A percentile compares a stretch with the other conserved stretches of the same genome.
Evolutionary conservation across 306 rosid species (phyloP).

Genomic region (Begonia peltatifolia): DNA sequence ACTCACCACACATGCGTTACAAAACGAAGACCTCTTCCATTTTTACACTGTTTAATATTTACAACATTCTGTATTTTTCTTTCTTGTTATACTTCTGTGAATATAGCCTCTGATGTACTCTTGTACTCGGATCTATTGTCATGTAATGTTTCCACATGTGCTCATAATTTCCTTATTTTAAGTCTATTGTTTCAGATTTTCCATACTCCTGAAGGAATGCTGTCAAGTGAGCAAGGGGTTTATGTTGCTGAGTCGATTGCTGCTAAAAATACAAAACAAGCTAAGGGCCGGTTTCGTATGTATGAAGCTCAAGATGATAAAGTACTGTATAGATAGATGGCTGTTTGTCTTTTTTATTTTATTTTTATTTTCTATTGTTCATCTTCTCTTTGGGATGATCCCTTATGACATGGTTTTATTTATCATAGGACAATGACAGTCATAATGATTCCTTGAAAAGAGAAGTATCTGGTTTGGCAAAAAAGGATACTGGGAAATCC

Average conservation of each 20-base stretch:
- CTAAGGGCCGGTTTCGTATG: conserved; percentile 77
- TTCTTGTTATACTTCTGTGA: too few relatives aligned
- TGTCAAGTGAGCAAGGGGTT: conserved; percentile 88
- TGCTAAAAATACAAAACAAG: conserved; percentile 60
- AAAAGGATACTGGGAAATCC: conserved; percentile 52
- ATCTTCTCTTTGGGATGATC: background rate
- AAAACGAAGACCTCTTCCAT: too few relatives aligned
- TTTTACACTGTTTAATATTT: too few relatives aligned
- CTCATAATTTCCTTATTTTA: background rate
- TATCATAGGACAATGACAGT: conserved; percentile 37
- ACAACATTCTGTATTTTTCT: too few relatives aligned
- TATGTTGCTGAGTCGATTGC: conserved; percentile 77
- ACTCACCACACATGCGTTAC: too few relatives aligned
- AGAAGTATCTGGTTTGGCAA: conserved; percentile 47
- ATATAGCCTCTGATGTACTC: too few relatives aligned
- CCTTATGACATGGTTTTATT: conserved; percentile 8
- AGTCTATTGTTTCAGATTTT: conserved; percentile 42
- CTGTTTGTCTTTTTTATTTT: background rate
- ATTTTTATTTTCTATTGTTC: background rate
- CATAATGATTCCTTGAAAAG: conserved; percentile 54
- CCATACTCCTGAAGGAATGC: conserved; percentile 80
- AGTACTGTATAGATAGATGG: conserved; percentile 18
- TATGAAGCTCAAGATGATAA: conserved; percentile 40
- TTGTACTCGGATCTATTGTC: background rate
- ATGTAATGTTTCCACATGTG: background rate